Conservation (phyloP, 192 early-diverging fungal species). For the Gryganskiella cystojenkinii region DNA sequence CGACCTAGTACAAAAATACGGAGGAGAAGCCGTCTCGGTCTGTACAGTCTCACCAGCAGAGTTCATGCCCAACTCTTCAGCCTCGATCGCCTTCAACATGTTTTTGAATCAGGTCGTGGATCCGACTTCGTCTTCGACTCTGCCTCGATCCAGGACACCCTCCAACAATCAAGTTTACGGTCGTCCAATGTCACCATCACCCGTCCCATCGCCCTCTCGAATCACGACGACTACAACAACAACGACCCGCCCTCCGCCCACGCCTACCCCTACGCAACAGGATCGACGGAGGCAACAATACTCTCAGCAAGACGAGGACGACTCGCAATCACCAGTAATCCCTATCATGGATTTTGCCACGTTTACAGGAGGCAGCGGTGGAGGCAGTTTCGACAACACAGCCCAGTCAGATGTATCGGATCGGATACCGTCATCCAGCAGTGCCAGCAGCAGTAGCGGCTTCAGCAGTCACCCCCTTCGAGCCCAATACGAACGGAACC, state of each 20-base stretch:
- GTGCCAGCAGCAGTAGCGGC: neutral
- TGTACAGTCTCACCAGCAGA: constrained; percentile 32
- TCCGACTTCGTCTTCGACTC: neutral
- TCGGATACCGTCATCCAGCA: no score
- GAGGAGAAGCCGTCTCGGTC: constrained; percentile 36
- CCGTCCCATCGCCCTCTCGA: neutral
- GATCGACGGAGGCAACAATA: neutral
- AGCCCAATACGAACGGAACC: constrained; percentile 44
- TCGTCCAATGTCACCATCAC: neutral
- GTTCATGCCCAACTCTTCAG: constrained; percentile 39
- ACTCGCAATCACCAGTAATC: constrained; percentile 7
- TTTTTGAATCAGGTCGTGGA: constrained; percentile 36
- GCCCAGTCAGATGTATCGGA: no score
- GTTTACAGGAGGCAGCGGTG: constrained; percentile 22
- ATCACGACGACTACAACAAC: no score
- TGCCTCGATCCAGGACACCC: neutral
- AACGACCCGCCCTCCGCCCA: constrained; percentile 16
- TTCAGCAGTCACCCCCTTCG: constrained; percentile 21
- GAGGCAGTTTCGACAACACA: neutral
- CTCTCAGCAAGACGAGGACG: neutral
- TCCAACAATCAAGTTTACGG: neutral
- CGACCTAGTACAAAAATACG: constrained; percentile 28
- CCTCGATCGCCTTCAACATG: constrained; percentile 42
- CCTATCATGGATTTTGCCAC: constrained; percentile 49
- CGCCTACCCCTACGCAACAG: constrained; percentile 9